Conservation (phyloP, 169 alveolate genomes). For the Theileria annulata region DNA sequence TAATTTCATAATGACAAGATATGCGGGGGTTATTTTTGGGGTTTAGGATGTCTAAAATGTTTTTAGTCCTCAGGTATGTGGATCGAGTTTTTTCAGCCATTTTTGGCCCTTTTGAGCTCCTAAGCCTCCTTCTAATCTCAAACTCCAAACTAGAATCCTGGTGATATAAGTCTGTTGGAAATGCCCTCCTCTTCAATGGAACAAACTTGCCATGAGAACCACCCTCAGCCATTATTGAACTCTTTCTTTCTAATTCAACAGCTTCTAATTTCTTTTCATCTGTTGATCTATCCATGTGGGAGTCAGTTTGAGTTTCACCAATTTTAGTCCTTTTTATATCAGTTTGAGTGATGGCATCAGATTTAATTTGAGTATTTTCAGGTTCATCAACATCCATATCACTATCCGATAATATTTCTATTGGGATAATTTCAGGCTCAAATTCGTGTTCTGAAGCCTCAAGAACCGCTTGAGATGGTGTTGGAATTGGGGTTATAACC, state of each 20-base stretch:
- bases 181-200: neutral
- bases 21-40: neutral
- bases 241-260: neutral
- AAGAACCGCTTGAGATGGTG: neutral
- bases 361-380: neutral
- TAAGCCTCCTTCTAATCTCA: neutral
- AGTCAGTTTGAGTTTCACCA: neutral
- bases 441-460: neutral
- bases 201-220: neutral
- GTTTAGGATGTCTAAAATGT: neutral
- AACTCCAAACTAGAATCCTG: neutral
- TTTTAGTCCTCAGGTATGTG: neutral
- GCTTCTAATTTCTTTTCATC: neutral
- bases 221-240: neutral
- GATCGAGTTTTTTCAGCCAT: neutral
- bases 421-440: neutral
- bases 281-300: neutral
- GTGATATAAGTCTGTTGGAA: neutral
- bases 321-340: neutral
- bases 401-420: neutral
- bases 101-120: neutral
- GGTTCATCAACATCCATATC: neutral
- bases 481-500: neutral
- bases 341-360: neutral
- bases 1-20: neutral